Percentiles rank a stretch among this genome's conserved stretches.
Conservation (phyloP, 1,284 basidiomycete genomes). For the Melampsora larici-populina region DNA sequence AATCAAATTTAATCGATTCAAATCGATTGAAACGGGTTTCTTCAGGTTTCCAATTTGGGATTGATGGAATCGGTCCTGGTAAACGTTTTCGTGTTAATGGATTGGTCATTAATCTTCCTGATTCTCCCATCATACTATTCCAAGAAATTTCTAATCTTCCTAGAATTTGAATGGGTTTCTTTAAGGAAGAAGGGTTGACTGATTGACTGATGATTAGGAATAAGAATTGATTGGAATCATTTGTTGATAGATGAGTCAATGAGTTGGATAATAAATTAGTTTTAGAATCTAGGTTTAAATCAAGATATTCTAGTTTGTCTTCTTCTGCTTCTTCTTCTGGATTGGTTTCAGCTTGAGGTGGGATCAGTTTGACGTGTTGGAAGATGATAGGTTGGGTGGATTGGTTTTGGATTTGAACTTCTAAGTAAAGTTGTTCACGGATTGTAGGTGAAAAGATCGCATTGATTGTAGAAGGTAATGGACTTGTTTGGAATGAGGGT, state of each 20-base stretch:
- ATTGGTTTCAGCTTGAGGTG: background rate
- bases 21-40: too few relatives aligned
- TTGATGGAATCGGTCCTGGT: background rate
- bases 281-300: background rate
- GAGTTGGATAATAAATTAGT: background rate
- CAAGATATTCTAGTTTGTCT: background rate
- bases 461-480: background rate
- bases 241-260: background rate
- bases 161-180: background rate
- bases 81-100: background rate
- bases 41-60: background rate
- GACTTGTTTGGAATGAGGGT: background rate
- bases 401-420: constrained; percentile 21
- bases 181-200: background rate
- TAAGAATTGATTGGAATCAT: background rate
- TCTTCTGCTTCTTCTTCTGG: background rate
- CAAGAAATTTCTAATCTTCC: background rate
- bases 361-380: constrained; percentile 1
- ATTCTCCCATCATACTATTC: constrained; percentile 10
- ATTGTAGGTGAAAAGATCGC: background rate
- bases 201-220: background rate
- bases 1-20: too few relatives aligned
- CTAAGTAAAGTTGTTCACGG: background rate
- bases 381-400: background rate
- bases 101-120: background rate